These are phyloP conservation scores for Scheffersomyces illinoinensis DNA, from an alignment of 1,139 yeast species.

Conservation along the genomic window DNA sequence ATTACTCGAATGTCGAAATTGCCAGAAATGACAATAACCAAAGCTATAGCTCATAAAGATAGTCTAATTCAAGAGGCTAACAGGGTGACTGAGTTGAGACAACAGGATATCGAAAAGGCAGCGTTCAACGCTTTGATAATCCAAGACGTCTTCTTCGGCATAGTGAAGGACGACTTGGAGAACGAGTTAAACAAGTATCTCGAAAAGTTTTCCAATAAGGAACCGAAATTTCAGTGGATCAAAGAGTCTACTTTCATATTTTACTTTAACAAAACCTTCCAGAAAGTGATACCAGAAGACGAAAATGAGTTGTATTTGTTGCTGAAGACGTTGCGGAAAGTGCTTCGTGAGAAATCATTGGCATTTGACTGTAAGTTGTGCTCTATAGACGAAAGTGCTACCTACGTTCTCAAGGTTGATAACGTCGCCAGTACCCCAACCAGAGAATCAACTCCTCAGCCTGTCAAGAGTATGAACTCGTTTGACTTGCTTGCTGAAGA, in stretches of 20 bases:
- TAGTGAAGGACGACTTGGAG: slow-evolving; percentile 47
- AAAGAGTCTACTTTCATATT: slow-evolving; percentile 46
- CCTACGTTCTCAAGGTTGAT: slow-evolving; percentile 35
- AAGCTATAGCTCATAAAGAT: slow-evolving; percentile 28
- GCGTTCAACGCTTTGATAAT: slow-evolving; percentile 56
- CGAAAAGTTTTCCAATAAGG: slow-evolving; percentile 17
- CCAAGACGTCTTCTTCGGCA: slow-evolving; percentile 55
- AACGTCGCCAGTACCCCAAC: slow-evolving; percentile 6
- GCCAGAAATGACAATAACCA: slow-evolving; percentile 31
- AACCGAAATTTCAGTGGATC: slow-evolving; percentile 37
- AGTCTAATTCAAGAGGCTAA: slow-evolving; percentile 29
- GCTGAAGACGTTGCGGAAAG: slow-evolving; percentile 29
- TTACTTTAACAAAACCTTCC: slow-evolving; percentile 28
- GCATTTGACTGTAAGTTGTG: slow-evolving; percentile 53
- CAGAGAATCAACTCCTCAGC: not conserved
- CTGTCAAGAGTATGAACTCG: not conserved
- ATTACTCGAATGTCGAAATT: slow-evolving; percentile 33
- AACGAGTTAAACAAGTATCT: slow-evolving; percentile 27
- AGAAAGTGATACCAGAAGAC: slow-evolving; percentile 23
- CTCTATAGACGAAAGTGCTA: slow-evolving; percentile 36
- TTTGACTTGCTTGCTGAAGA: not conserved
- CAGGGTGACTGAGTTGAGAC: slow-evolving; percentile 22
- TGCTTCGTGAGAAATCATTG: slow-evolving; percentile 38
- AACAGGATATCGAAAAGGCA: slow-evolving; percentile 20
- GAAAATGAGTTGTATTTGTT: slow-evolving; percentile 36